Conservation (phyloP, 768 basidiomycete genomes). For the Trametes cingulata region DNA sequence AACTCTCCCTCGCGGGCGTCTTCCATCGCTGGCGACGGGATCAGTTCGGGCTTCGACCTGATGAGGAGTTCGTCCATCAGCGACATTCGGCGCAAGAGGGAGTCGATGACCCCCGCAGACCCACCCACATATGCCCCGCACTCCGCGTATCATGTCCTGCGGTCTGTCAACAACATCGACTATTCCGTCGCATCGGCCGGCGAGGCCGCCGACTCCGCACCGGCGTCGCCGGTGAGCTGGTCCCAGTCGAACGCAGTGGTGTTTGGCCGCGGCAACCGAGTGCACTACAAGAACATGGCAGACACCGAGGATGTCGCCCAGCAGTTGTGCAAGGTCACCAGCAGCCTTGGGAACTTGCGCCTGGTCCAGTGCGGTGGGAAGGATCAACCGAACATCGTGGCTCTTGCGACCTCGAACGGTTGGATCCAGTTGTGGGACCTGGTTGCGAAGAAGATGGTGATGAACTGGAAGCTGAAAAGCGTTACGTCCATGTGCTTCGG, state of each 20-base stretch:
- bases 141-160: constrained; percentile 17
- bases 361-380: constrained; percentile 41
- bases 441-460: constrained; percentile 52
- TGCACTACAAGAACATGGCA: constrained; percentile 51
- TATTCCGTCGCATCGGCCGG: constrained; percentile 15
- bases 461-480: constrained; percentile 58
- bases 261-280: constrained; percentile 55
- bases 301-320: constrained; percentile 40
- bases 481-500: constrained; percentile 69
- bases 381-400: constrained; percentile 45
- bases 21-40: constrained; percentile 12
- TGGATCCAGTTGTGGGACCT: constrained; percentile 75
- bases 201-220: constrained; percentile 15
- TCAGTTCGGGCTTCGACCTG: constrained; percentile 4
- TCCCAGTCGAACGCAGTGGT: constrained; percentile 47
- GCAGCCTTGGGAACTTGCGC: constrained; percentile 46
- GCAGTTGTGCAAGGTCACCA: constrained; percentile 52
- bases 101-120: constrained; percentile 11
- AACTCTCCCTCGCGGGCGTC: constrained; percentile 13
- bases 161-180: constrained; percentile 18
- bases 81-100: constrained; percentile 13
- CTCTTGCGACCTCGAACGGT: constrained; percentile 62
- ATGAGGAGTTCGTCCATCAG: constrained; percentile 10
- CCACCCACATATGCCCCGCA: constrained; percentile 4
- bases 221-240: constrained; percentile 38